Percentiles rank a stretch among this genome's conserved stretches.
phyloP scores from a whole-genome alignment of 225 moss, liverwort and hornwort genomes.

The Anthoceros angustus region DNA sequence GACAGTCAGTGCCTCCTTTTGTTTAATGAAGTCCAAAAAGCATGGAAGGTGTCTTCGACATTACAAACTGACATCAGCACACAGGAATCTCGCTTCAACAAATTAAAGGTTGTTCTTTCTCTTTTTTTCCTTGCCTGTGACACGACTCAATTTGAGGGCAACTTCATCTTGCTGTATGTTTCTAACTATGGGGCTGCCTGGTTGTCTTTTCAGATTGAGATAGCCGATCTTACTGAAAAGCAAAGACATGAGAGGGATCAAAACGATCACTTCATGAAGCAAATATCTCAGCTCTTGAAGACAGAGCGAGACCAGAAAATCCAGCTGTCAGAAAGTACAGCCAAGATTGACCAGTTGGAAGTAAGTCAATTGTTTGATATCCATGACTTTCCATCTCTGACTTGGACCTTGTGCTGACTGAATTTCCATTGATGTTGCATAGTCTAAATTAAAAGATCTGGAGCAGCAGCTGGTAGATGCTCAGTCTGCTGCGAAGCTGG shows the following conservation, averaged over 20 bases:
- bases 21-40: slow-evolving; percentile 80
- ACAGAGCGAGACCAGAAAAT: background rate
- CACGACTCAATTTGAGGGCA: too few relatives aligned
- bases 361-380: background rate
- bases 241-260: background rate
- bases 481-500: slow-evolving; percentile 4
- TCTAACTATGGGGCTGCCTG: background rate
- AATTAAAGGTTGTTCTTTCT: slow-evolving; percentile 37
- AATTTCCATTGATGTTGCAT: slow-evolving; percentile 3
- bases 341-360: background rate
- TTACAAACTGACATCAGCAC: slow-evolving; percentile 44
- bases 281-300: background rate
- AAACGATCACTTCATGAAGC: background rate
- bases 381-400: background rate
- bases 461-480: slow-evolving; percentile 56
- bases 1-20: slow-evolving; percentile 72
- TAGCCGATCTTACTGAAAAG: background rate
- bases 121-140: background rate
- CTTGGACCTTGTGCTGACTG: background rate
- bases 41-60: slow-evolving; percentile 51
- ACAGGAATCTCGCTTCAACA: slow-evolving; percentile 45
- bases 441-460: slow-evolving; percentile 51
- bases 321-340: background rate
- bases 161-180: background rate
- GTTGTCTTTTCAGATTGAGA: background rate